Base-by-base conservation (phyloP, 75 land plant genomes). In the Pinus taeda region DNA sequence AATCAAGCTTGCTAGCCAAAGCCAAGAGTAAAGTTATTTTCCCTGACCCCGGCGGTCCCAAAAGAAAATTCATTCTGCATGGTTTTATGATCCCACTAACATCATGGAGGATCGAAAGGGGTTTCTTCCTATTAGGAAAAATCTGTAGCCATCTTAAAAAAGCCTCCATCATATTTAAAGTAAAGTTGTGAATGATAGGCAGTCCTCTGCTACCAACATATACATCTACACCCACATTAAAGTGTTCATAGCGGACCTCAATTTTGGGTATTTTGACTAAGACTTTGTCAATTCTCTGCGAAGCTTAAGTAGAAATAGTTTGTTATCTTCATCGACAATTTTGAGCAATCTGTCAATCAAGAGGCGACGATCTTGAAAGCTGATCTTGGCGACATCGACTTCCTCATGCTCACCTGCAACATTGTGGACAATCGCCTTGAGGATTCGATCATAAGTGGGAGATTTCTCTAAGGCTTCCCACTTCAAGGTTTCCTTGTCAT, bases 391-490 rank as follows among this genome's bases (percentile, higher is more conserved):
- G 1, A 93, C 93, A 60, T 93, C 96, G 8, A 93, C 92, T 67
- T 89, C 88, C 73, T 77, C 76, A 70, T 88, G 90, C n/a, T 81
- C 81, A 6, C 49, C 49, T 45, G 49, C 49, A 45, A 45, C 49
- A 8, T 6, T n/a, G 62, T 74, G 37, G 29, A 79, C 37, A 73
- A 79, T 79, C 61, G 20, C 61, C 21, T 60, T 60, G 61, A 20
- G 61, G 61, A 60, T 60, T 60, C 61, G 61, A 14, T 3, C 59
- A 5, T 53, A 56, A 6, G 71, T 82, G 53, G 99, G 99, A 15
- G 92, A 88, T 87, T 88, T 85, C 89, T 96, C 93, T 45, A 96
- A 81, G n/a, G 99, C 99, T 20, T 89, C 93, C 93, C 95, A 93
- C 26, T 60, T 81, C 45, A 91, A 84, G 36, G 88, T 83, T 81